Conservation (phyloP, 2,329 filamentous ascomycete species). For the Microdochium paspali region DNA sequence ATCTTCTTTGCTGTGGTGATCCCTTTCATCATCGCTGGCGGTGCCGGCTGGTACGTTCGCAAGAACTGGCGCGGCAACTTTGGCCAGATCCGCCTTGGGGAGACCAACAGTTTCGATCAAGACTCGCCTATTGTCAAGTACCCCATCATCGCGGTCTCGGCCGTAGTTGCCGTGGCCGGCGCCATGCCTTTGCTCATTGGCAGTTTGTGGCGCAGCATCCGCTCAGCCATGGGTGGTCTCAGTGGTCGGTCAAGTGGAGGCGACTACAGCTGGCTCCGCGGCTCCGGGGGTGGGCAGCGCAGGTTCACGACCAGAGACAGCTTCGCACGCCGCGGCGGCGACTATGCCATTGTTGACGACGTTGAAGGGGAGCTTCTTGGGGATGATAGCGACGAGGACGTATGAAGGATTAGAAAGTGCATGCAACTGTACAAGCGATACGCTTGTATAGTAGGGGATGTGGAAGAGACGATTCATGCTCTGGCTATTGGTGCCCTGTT, state of each 20-base stretch:
- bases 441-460: too few species aligned
- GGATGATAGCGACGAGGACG: constrained; percentile 88
- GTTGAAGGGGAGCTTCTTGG: constrained; percentile 92
- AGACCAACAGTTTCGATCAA: constrained; percentile 53
- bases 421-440: too few species aligned
- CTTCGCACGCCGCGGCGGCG: constrained; percentile 78
- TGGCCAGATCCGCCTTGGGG: constrained; percentile 83
- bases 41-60: constrained; percentile 77
- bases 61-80: constrained; percentile 82
- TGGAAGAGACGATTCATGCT: too few species aligned
- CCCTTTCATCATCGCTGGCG: constrained; percentile 62
- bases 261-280: constrained; percentile 39
- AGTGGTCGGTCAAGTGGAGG: constrained; percentile 37
- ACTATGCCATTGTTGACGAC: constrained; percentile 81
- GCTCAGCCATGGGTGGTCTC: constrained; percentile 38
- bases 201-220: constrained; percentile 61
- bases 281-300: constrained; percentile 39
- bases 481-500: too few species aligned
- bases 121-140: constrained; percentile 74
- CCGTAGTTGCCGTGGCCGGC: constrained; percentile 47
- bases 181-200: constrained; percentile 62
- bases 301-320: constrained; percentile 83
- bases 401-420: constrained; percentile 24
- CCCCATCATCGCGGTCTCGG: constrained; percentile 66
- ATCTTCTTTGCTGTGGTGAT: constrained; percentile 81